Conservation (phyloP, 2,329 filamentous ascomycete species). For the Aspergillus candidus region DNA sequence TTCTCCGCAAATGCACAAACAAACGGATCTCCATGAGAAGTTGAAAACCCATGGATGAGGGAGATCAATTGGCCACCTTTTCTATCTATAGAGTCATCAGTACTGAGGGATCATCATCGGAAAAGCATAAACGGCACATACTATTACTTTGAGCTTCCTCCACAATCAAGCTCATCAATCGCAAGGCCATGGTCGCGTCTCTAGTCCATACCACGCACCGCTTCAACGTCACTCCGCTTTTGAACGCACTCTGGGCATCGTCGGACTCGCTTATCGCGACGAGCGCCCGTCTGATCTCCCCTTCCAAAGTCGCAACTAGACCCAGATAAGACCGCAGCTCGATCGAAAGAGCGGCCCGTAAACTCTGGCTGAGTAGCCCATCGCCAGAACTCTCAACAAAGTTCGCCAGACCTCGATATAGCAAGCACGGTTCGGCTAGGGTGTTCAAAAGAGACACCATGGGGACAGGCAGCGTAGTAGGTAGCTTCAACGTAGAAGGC, state of each 20-base stretch:
- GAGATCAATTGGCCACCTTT: conserved; percentile 90
- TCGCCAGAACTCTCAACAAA: conserved; percentile 78
- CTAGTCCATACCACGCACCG: conserved; percentile 95
- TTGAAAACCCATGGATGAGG: conserved; percentile 86
- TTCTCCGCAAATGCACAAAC: conserved; percentile 90
- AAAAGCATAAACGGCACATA: background rate
- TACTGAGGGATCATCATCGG: background rate
- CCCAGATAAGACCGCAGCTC: conserved; percentile 87
- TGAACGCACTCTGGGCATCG: conserved; percentile 66
- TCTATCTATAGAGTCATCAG: conserved; percentile 41
- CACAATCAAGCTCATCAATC: conserved; percentile 88
- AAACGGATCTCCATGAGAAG: conserved; percentile 90
- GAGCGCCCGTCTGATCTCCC: conserved; percentile 79
- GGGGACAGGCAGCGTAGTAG: conserved; percentile 71
- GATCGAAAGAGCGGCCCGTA: conserved; percentile 75
- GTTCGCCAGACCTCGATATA: conserved; percentile 72
- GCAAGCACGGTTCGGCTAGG: conserved; percentile 84
- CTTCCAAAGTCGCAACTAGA: conserved; percentile 85
- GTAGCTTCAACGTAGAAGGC: conserved; percentile 65
- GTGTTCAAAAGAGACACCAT: conserved; percentile 82
- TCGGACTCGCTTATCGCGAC: conserved; percentile 55
- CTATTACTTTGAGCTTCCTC: conserved; percentile 71
- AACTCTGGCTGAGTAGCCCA: conserved; percentile 84
- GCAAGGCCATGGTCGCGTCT: conserved; percentile 90
- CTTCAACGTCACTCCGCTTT: conserved; percentile 87